These are phyloP conservation scores for Paragyromitra xinjiangensis DNA, from an alignment of 495 filamentous ascomycete species.

Conservation along the genomic window DNA sequence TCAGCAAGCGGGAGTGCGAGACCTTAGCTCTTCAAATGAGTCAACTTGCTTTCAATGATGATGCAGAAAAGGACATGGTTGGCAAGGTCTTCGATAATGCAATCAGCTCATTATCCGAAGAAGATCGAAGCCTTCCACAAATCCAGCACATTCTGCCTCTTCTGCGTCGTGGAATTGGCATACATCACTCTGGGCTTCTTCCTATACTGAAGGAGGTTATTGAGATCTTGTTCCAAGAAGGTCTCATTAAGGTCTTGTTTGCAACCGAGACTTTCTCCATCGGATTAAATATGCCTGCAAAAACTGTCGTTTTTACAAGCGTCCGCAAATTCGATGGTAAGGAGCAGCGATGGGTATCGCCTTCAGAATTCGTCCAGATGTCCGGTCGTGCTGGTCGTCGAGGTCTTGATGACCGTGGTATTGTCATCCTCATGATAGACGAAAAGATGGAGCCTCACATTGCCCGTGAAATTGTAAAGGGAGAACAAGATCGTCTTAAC, in stretches of 20 bases:
- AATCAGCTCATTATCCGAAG: constrained; percentile 86
- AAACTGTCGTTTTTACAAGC: constrained; percentile 97
- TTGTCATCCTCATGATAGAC: constrained; percentile 99
- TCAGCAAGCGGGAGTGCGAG: constrained; percentile 97
- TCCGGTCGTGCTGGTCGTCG: constrained; percentile 93
- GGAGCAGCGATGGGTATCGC: constrained; percentile 82
- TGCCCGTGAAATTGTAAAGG: constrained; percentile 92
- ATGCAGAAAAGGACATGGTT: constrained; percentile 95
- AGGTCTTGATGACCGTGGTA: constrained; percentile 96
- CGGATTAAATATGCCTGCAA: constrained; percentile 98
- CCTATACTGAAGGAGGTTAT: constrained; percentile 98
- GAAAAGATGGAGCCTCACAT: constrained; percentile 94
- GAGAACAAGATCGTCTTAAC: constrained; percentile 94
- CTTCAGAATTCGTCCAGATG: constrained; percentile 98
- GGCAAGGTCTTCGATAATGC: constrained; percentile 91
- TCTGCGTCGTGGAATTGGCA: constrained; percentile 88
- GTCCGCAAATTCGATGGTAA: constrained; percentile 93
- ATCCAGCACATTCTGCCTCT: constrained; percentile 91
- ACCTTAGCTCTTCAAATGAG: constrained; percentile 83
- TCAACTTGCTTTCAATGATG: constrained; percentile 91
- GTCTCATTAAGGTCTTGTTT: constrained; percentile 95
- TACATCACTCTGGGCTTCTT: constrained; percentile 94
- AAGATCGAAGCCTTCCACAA: constrained; percentile 85
- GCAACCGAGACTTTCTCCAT: constrained; percentile 99
- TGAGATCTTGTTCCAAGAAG: constrained; percentile 98